These are phyloP conservation scores for Didymellaceae sp. DNA, from an alignment of 2,329 filamentous ascomycete species.

Conservation along the genomic window DNA sequence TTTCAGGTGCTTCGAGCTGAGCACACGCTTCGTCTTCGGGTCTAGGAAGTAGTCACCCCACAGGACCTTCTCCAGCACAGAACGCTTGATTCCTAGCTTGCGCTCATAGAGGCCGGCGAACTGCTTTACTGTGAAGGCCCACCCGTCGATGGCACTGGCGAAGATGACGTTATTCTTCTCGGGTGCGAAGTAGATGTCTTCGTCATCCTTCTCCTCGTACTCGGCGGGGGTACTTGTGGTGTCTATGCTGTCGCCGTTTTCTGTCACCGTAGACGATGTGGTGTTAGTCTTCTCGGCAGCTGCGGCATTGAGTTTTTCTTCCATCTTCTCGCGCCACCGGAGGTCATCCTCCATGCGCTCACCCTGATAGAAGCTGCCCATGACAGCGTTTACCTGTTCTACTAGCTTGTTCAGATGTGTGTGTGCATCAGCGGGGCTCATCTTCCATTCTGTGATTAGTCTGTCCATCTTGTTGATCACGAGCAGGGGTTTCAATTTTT, in stretches of 20 bases:
- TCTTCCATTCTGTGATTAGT: conserved; percentile 89
- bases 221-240: conserved; percentile 59
- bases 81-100: conserved; percentile 93
- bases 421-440: conserved; percentile 90
- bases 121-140: conserved; percentile 96
- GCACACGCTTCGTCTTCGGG: conserved; percentile 92
- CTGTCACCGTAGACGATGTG: conserved; percentile 51
- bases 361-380: conserved; percentile 96
- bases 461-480: conserved; percentile 99
- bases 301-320: conserved; percentile 79
- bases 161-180: conserved; percentile 99
- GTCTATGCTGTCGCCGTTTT: conserved; percentile 62
- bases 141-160: conserved; percentile 96
- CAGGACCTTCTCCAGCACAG: conserved; percentile 86
- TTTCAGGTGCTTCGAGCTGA: conserved; percentile 90
- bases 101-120: conserved; percentile 94
- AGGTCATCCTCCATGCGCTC: conserved; percentile 98
- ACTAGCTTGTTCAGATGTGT: conserved; percentile 86
- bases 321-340: conserved; percentile 92
- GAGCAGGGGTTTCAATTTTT: conserved; percentile 91
- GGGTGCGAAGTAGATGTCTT: conserved; percentile 96
- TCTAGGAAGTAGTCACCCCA: conserved; percentile 98
- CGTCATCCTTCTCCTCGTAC: conserved; percentile 91
- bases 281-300: conserved; percentile 68
- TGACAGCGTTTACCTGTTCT: conserved; percentile 95